Base-by-base conservation (phyloP, 169 alveolate species). In the Plasmodium blacklocki region DNA sequence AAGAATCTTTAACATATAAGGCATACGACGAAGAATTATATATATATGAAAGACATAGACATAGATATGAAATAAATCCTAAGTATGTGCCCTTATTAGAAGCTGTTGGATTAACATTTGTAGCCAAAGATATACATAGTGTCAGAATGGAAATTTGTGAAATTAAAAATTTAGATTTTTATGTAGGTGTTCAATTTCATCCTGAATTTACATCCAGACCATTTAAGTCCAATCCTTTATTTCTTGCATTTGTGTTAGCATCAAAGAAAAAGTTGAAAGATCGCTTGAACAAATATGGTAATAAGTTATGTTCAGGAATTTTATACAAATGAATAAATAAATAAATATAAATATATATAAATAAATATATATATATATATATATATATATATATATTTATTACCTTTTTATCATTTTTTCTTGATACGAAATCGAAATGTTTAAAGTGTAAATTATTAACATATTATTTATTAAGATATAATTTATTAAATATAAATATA, bases 181-280 rank as follows among this genome's bases (percentile, higher is more conserved):
- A 95, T 94, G 90, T 98, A 12, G 98, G 98, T 23, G 96, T 97
- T 2, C 98, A 98, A 89, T 98, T 94, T 94, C 99, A 98, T 89
- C 99, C 99, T 15, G 99, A 98, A 93, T 97, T 97, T 93, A 95
- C 94, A 14, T 96, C 99, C 3, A 92, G 96, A 64, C 98, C 98
- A 56, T 94, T 96, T 86, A 92, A 71, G 58, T 98, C 99, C 14
- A 94, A 95, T 47, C 98, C 98, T 7, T 88, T 95, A 26, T 97
- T 95, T 91, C 88, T 95, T 29, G 98, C 96, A 12, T 93, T 96
- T 58, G 67, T 96, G 47, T 89, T 94, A 39, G 98, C 98, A 4
- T 91, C 97, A 45, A 92, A 94, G 90, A 94, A 94, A 59, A 93
- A 73, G 76, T 67, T 94, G 47, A 73, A 85, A 50, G 93, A 73